These are phyloP conservation scores for Pseudonectria buxi DNA, from an alignment of 2,329 filamentous ascomycete genomes.

Conservation along the genomic window DNA sequence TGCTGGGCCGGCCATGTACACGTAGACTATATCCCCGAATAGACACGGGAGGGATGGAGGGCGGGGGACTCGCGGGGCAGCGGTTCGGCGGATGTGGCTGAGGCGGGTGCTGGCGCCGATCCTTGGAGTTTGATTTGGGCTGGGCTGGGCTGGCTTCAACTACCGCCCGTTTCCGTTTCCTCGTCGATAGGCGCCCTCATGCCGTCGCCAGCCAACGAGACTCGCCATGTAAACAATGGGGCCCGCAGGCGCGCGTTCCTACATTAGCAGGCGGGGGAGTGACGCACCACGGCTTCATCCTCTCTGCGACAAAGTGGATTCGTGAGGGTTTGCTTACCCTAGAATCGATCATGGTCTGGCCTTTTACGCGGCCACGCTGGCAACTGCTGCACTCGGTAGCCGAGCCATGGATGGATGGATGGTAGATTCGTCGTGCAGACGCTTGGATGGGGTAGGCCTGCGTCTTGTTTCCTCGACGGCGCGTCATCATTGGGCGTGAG, in stretches of 20 bases:
- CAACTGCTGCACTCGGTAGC: too few species aligned
- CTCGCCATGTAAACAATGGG: constrained; percentile 8
- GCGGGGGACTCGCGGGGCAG: too few species aligned
- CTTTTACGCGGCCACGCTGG: too few species aligned
- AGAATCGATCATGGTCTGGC: constrained; percentile 3
- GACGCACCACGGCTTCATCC: constrained; percentile 17
- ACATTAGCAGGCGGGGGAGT: constrained; percentile 14
- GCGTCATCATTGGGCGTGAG: too few species aligned
- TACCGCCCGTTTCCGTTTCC: neutral
- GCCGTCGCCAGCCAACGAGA: constrained; percentile 4
- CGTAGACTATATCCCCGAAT: constrained; percentile 8
- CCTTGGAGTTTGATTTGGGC: too few species aligned
- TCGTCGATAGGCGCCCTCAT: constrained; percentile 10
- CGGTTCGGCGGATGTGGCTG: too few species aligned
- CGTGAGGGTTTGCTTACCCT: constrained; percentile 16
- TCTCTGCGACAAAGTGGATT: constrained; percentile 16
- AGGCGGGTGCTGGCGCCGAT: too few species aligned
- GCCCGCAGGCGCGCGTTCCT: constrained; percentile 15
- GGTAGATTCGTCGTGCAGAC: constrained; percentile 6
- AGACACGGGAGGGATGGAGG: neutral
- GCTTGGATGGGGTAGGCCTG: constrained; percentile 12
- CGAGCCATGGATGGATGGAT: too few species aligned
- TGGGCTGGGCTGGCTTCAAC: neutral
- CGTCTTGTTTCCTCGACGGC: constrained; percentile 1
- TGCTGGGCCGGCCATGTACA: constrained; percentile 11